Percentiles rank a stretch among this genome's conserved stretches.
Conservation (phyloP, 148 eudicot genomes). For the Persicaria maculosa region DNA sequence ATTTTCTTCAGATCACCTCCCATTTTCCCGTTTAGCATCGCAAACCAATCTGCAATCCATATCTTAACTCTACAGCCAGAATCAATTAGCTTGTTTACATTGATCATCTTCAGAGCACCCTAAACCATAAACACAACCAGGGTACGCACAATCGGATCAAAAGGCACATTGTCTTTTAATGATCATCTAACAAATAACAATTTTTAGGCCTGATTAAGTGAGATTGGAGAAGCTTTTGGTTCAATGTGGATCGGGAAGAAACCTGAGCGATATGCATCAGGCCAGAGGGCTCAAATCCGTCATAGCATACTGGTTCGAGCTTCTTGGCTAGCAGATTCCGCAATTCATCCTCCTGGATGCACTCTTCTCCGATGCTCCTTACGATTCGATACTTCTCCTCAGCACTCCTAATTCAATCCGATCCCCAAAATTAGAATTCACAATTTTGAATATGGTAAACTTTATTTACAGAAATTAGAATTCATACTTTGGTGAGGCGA, state of each 20-base stretch:
- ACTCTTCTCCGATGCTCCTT: slow-evolving; percentile 36
- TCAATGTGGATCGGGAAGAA: no score
- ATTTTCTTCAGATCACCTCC: slow-evolving; percentile 91
- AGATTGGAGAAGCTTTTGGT: neutral
- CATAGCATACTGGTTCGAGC: slow-evolving; percentile 35
- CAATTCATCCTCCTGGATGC: slow-evolving; percentile 38
- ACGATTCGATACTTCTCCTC: slow-evolving; percentile 26
- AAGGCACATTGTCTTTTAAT: neutral
- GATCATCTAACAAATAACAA: neutral
- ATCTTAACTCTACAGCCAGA: slow-evolving; percentile 89
- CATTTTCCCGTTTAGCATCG: slow-evolving; percentile 84
- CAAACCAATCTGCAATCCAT: slow-evolving; percentile 99
- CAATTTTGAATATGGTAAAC: no score
- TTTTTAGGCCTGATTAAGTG: neutral
- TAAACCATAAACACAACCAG: slow-evolving; percentile 15
- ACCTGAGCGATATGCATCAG: slow-evolving; percentile 47
- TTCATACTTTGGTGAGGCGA: no score
- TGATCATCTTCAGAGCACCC: slow-evolving; percentile 91
- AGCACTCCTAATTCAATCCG: slow-evolving; percentile 14
- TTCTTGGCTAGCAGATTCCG: slow-evolving; percentile 21
- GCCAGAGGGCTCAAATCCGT: slow-evolving; percentile 43
- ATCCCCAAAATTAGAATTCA: neutral
- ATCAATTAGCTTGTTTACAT: slow-evolving; percentile 73
- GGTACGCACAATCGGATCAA: neutral
- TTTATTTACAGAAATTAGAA: no score